These are phyloP conservation scores for Colletotrichum viniferum DNA, from an alignment of 2,329 filamentous ascomycete species.

Conservation along the genomic window DNA sequence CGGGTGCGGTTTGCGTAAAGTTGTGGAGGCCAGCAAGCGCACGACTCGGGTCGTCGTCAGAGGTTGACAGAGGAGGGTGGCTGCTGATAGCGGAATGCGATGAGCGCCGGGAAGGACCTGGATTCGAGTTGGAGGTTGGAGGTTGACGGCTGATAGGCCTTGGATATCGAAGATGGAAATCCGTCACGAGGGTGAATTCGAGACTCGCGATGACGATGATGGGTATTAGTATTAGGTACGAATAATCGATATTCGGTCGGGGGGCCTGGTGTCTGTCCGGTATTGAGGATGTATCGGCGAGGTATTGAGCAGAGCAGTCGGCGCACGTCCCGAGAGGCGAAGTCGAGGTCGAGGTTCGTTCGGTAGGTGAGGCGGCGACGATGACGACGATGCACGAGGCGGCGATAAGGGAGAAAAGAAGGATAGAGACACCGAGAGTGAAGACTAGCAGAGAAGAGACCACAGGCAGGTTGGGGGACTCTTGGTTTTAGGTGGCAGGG, in stretches of 20 bases:
- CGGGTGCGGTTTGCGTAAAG: constrained; percentile 11
- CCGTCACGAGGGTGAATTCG: constrained; percentile 10
- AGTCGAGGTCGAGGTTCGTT: background rate
- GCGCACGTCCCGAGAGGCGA: background rate
- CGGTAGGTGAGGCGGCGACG: background rate
- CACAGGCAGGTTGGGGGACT: background rate
- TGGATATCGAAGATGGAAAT: background rate
- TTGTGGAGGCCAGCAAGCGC: constrained; percentile 11
- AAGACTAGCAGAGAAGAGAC: background rate
- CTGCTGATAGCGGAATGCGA: background rate
- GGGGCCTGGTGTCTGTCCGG: background rate
- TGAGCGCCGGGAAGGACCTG: background rate
- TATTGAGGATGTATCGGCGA: background rate
- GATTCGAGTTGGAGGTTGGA: background rate
- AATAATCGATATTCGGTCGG: background rate
- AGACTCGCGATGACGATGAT: constrained; percentile 15
- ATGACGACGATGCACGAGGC: background rate
- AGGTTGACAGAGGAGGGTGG: constrained; percentile 7
- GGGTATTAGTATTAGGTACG: background rate
- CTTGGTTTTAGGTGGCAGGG: background rate
- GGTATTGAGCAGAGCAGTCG: background rate
- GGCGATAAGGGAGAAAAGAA: background rate
- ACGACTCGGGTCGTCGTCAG: constrained; percentile 16
- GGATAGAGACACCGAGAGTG: background rate
- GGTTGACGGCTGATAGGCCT: background rate